phyloP scores from a whole-genome alignment of 305 asterid genomes.

The Fraxinus sp. region DNA sequence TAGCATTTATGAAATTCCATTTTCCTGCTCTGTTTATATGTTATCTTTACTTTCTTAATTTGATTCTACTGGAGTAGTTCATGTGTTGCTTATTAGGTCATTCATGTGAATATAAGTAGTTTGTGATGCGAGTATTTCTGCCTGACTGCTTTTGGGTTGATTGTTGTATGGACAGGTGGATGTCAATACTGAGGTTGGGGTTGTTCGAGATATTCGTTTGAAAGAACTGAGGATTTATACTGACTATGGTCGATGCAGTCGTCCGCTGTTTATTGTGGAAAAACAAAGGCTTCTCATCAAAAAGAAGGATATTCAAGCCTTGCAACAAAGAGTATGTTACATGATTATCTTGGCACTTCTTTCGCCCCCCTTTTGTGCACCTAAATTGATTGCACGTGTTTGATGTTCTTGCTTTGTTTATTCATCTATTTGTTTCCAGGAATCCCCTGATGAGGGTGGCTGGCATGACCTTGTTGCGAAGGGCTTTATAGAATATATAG shows the following conservation, averaged over 20 bases:
- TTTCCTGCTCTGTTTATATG: conserved; percentile 1
- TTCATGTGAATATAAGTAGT: not conserved
- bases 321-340: conserved; percentile 82
- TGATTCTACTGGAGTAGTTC: not conserved
- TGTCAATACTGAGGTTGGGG: conserved; percentile 96
- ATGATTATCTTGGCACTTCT: conserved; percentile 14
- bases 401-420: conserved; percentile 14
- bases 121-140: not conserved
- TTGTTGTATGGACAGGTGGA: conserved; percentile 61
- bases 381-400: not conserved
- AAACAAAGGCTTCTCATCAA: conserved; percentile 84
- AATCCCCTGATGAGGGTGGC: conserved; percentile 85
- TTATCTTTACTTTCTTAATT: not conserved
- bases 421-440: conserved; percentile 45
- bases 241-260: conserved; percentile 99
- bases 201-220: conserved; percentile 88
- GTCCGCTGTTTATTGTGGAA: conserved; percentile 91
- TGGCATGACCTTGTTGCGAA: conserved; percentile 87
- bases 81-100: not conserved
- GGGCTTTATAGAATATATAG: conserved; percentile 88
- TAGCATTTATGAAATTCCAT: not conserved
- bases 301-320: conserved; percentile 73
- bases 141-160: conserved; percentile 9
- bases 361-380: not conserved
- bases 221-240: conserved; percentile 93